These are phyloP conservation scores for Corinectria fuckeliana DNA, from an alignment of 2,329 filamentous ascomycete genomes.

Conservation along the genomic window DNA sequence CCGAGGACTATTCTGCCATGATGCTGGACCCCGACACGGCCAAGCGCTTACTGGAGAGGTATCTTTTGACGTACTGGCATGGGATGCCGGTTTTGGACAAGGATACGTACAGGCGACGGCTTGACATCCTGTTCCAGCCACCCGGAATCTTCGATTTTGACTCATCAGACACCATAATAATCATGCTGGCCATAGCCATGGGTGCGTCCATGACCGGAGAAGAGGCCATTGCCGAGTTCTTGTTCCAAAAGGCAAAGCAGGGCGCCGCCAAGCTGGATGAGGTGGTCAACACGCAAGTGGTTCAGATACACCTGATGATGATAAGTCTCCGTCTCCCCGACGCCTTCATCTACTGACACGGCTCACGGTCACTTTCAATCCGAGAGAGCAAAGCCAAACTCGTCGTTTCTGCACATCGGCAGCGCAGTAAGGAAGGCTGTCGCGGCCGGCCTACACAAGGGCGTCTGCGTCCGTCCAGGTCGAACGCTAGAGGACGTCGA, in stretches of 20 bases:
- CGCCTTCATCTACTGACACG: conserved; percentile 11
- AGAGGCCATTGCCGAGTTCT: conserved; percentile 47
- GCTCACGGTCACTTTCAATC: conserved; percentile 50
- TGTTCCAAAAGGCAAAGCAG: conserved; percentile 52
- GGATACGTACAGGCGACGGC: conserved; percentile 42
- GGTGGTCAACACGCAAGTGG: conserved; percentile 51
- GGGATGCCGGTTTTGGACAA: conserved; percentile 46
- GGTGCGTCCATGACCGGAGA: conserved; percentile 48
- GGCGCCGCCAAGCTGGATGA: conserved; percentile 47
- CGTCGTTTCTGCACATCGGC: conserved; percentile 49
- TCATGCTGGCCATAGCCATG: conserved; percentile 46
- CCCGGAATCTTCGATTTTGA: conserved; percentile 42
- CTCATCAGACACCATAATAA: conserved; percentile 43
- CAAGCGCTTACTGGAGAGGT: conserved; percentile 47
- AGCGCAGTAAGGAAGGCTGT: conserved; percentile 50
- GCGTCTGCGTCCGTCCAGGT: conserved; percentile 40
- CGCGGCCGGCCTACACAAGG: conserved; percentile 52
- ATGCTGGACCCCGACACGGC: conserved; percentile 49
- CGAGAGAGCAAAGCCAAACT: conserved; percentile 52
- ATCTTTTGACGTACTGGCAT: conserved; percentile 49
- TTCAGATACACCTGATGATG: conserved; percentile 52
- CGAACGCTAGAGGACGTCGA: conserved; percentile 44
- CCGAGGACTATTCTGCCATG: conserved; percentile 39
- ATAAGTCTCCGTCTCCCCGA: conserved; percentile 42
- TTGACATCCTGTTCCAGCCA: conserved; percentile 45